These are phyloP conservation scores for Lasiosphaeriaceae sp. DNA, from an alignment of 495 filamentous ascomycete genomes.

Conservation along the genomic window DNA sequence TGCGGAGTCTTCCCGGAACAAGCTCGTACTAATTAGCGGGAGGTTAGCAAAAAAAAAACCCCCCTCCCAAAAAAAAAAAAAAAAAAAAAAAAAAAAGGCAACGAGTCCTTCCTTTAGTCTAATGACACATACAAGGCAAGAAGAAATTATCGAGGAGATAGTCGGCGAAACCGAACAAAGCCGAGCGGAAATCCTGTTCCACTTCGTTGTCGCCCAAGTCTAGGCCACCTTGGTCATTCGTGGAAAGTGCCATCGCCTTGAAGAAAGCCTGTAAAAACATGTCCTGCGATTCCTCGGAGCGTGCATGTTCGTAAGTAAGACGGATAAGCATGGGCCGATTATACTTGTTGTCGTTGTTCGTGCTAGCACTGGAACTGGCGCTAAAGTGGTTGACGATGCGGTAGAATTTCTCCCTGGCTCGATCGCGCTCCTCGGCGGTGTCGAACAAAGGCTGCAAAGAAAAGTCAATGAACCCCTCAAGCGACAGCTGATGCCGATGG, in stretches of 20 bases:
- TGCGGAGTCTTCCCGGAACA: constrained; percentile 22
- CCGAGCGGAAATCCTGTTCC: no score
- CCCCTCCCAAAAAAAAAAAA: background rate
- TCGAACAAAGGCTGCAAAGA: constrained; percentile 17
- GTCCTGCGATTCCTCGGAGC: constrained; percentile 23
- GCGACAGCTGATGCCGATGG: constrained; percentile 17
- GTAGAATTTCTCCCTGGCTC: constrained; percentile 19
- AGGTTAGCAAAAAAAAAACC: background rate
- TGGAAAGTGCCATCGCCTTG: constrained; percentile 16
- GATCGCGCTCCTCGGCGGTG: constrained; percentile 14
- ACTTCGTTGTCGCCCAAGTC: constrained; percentile 16
- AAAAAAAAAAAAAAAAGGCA: background rate
- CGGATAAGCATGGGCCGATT: constrained; percentile 24
- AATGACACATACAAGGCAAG: no score
- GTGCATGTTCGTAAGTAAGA: constrained; percentile 26
- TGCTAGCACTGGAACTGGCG: background rate
- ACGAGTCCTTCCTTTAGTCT: constrained; percentile 15
- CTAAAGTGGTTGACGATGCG: constrained; percentile 18
- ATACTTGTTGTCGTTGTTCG: constrained; percentile 12
- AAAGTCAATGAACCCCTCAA: constrained; percentile 19
- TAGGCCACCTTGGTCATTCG: constrained; percentile 15
- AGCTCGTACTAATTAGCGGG: constrained; percentile 22
- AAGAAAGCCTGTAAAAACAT: constrained; percentile 25
- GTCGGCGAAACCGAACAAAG: constrained; percentile 22
- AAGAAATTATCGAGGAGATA: constrained; percentile 28